Percentiles rank a stretch among this genome's conserved stretches.
phyloP scores from a whole-genome alignment of 2,329 filamentous ascomycete species.

The Aotearoamyces nothofagi region DNA sequence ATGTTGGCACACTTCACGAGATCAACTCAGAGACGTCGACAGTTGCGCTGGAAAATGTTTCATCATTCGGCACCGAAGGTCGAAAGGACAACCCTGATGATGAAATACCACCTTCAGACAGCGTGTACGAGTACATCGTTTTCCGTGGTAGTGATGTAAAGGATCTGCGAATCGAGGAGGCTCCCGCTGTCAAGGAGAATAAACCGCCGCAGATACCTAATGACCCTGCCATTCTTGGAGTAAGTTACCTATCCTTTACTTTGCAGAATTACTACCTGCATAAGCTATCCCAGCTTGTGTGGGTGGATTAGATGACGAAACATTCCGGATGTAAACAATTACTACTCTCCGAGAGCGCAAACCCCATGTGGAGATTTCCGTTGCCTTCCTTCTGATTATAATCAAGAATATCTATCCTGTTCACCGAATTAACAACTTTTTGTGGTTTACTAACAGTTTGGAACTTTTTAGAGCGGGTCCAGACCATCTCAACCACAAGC shows the following conservation, averaged over 20 bases:
- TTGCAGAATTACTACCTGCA: slow-evolving; percentile 6
- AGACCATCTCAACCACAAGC: slow-evolving; percentile 13
- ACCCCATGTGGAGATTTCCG: slow-evolving; percentile 92
- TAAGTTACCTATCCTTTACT: slow-evolving; percentile 41
- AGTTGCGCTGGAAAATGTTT: slow-evolving; percentile 92
- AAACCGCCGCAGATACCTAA: slow-evolving; percentile 69
- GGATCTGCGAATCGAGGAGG: slow-evolving; percentile 85
- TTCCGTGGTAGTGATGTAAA: slow-evolving; percentile 98
- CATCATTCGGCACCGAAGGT: slow-evolving; percentile 87
- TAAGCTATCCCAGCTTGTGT: slow-evolving; percentile 2
- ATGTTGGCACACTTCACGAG: slow-evolving; percentile 89
- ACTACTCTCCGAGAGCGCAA: slow-evolving; percentile 85
- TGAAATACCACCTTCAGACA: slow-evolving; percentile 71
- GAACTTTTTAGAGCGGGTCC: slow-evolving; percentile 28
- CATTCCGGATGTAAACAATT: slow-evolving; percentile 93
- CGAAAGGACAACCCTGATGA: slow-evolving; percentile 64
- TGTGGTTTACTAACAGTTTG: too few relatives aligned
- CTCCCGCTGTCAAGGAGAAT: slow-evolving; percentile 57
- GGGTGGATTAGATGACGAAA: slow-evolving; percentile 60
- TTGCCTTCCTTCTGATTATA: slow-evolving; percentile 98
- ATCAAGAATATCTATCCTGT: too few relatives aligned
- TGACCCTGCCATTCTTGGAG: slow-evolving; percentile 91
- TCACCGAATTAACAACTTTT: too few relatives aligned
- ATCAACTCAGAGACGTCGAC: slow-evolving; percentile 97
- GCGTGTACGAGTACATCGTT: slow-evolving; percentile 96